Conservation (phyloP, 345 rosid genomes). For the Eucalyptus victrix region DNA sequence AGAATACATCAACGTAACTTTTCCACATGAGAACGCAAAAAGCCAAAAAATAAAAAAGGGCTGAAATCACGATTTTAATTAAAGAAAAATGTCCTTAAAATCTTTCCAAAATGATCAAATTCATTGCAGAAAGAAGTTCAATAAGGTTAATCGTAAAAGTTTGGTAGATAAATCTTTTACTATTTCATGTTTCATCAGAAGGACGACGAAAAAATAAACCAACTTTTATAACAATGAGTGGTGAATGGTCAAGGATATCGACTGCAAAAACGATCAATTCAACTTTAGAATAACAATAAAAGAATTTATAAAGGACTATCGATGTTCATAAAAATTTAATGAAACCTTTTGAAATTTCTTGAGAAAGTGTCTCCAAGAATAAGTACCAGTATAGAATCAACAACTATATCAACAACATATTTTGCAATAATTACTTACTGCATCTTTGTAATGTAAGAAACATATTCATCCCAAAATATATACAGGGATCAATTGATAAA, state of each 20-base stretch:
- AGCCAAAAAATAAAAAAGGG: background rate
- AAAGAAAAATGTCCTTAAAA: background rate
- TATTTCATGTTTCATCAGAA: background rate
- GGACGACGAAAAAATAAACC: background rate
- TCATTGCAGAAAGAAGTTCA: background rate
- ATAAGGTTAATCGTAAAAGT: background rate
- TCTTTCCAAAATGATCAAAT: background rate
- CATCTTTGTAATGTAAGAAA: background rate
- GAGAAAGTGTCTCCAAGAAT: background rate
- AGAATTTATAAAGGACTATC: background rate
- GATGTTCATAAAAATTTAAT: background rate
- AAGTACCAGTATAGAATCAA: background rate
- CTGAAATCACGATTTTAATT: background rate
- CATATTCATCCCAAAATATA: background rate
- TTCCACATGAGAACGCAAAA: background rate
- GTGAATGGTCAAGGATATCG: background rate
- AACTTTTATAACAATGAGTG: background rate
- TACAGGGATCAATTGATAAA: no score
- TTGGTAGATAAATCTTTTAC: background rate
- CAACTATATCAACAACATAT: background rate
- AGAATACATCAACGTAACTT: background rate
- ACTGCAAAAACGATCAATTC: background rate
- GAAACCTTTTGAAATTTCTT: background rate
- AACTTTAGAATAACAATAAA: background rate
- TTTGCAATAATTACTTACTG: background rate